Evolutionary conservation across 2,329 filamentous ascomycete genomes (phyloP).

Genomic region (Tolypocladium endophyticum): DNA sequence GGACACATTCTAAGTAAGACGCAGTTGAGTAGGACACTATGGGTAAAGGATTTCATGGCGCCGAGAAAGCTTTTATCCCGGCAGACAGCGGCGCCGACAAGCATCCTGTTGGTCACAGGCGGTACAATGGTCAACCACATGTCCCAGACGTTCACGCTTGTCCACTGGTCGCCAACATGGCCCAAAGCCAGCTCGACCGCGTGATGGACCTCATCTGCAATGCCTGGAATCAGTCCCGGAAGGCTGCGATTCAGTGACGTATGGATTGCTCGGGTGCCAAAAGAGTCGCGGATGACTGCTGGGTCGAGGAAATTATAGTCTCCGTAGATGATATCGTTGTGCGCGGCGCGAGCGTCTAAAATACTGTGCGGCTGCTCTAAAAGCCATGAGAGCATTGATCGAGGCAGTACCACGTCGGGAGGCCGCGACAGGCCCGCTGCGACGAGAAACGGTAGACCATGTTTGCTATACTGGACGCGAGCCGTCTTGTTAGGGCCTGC

Average conservation of each 20-base stretch:
- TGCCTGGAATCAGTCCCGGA: slow-evolving; percentile 22
- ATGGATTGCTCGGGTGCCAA: slow-evolving; percentile 31
- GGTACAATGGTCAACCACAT: slow-evolving; percentile 31
- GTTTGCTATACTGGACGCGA: slow-evolving; percentile 25
- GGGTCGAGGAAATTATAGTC: slow-evolving; percentile 32
- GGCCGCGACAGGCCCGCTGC: slow-evolving; percentile 29
- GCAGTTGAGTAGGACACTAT: slow-evolving; percentile 33
- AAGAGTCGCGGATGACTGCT: slow-evolving; percentile 22
- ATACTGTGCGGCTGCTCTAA: slow-evolving; percentile 33
- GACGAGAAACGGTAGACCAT: slow-evolving; percentile 28
- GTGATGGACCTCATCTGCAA: slow-evolving; percentile 27
- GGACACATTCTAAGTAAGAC: slow-evolving; percentile 35
- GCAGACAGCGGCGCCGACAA: slow-evolving; percentile 26
- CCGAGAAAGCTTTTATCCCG: slow-evolving; percentile 34
- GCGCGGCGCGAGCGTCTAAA: slow-evolving; percentile 29
- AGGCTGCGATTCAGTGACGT: slow-evolving; percentile 32
- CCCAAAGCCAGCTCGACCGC: slow-evolving; percentile 24
- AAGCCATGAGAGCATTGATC: slow-evolving; percentile 32
- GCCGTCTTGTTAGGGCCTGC: background rate
- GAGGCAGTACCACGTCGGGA: slow-evolving; percentile 33
- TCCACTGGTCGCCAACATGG: slow-evolving; percentile 23
- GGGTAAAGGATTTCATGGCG: slow-evolving; percentile 37
- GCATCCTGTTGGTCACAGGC: slow-evolving; percentile 30
- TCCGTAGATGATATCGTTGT: slow-evolving; percentile 25
- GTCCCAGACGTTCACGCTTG: slow-evolving; percentile 31